These are phyloP conservation scores for Vaucheria bursata DNA, from an alignment of 352 stramenopile species.

Conservation along the genomic window DNA sequence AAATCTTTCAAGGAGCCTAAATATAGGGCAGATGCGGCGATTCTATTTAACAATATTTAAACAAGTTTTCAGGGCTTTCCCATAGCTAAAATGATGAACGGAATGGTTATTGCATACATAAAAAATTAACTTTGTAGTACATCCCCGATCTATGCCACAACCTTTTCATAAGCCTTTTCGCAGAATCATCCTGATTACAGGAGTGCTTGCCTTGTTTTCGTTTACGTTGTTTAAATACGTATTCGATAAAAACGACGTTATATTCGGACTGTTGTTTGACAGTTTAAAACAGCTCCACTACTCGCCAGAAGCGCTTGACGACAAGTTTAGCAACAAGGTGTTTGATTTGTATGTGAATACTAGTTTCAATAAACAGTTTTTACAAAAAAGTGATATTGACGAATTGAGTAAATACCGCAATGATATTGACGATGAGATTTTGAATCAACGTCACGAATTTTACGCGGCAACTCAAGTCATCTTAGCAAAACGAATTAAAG, in stretches of 20 bases:
- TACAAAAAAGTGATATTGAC: not conserved
- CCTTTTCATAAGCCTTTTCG: no score
- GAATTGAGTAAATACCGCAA: not conserved
- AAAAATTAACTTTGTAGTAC: not conserved
- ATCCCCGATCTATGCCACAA: no score
- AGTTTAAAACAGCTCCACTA: not conserved
- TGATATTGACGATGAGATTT: constrained; percentile 1
- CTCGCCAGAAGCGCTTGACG: not conserved
- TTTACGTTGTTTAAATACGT: not conserved
- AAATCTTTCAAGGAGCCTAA: not conserved
- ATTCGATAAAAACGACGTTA: constrained; percentile 2
- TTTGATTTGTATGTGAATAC: not conserved
- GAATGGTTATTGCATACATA: not conserved
- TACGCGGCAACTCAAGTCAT: not conserved
- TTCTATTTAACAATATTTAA: constrained; percentile 3
- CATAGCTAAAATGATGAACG: not conserved
- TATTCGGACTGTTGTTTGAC: not conserved
- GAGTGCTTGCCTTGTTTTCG: not conserved
- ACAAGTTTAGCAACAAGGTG: not conserved
- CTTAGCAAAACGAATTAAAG: not conserved
- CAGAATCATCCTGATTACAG: not conserved
- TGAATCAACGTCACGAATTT: constrained; percentile 1
- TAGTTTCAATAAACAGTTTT: not conserved
- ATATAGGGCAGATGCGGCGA: not conserved
- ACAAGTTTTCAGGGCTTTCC: constrained; percentile 2